Base-by-base conservation (phyloP, 371 early-diverging fungal genomes). In the Haplosporangium sp. region DNA sequence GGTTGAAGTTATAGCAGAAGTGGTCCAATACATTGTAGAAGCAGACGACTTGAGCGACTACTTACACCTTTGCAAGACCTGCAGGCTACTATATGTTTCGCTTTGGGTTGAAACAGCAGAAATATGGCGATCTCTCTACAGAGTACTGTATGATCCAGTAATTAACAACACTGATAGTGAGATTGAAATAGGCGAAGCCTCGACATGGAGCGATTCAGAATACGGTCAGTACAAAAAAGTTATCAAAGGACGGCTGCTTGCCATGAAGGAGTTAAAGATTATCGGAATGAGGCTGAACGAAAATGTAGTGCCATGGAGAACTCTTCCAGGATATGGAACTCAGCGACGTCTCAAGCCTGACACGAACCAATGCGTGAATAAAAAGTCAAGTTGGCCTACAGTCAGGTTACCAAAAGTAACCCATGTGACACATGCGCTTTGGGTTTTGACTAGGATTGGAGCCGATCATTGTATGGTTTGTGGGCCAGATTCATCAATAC, bases 91-190 rank as follows among this genome's bases (percentile, higher is more conserved):
- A 20, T 57, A 66, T n/a, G 59, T 59, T 10, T 58, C 34, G 3
- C n/a, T 66, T 15, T 66, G 67, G 67, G 17, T 17, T 38, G 37
- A 27, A 15, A 40, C 67, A 35, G 45, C 42, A n/a, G 67, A 47
- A 13, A 66, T 66, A 20, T 66, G 67, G 67, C 42, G 56, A 2
- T 3, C n/a, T 17, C 19, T 66, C 34, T 66, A 45, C 58, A 34
- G 3, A 4, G 17, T 19, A 17, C 67, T 66, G 3, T 66, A 66
- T 38, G 67, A 58, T 27, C 45, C 35, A 17, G 63, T 15, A 13
- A 15, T 62, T 45, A 27, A 45, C 45, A 42, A 5, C 37, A 2
- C 13, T 17, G 4, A 38, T 19, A 35, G 6, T 37, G 37, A 3
- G 10, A 8, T 37, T 38, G 17, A 58, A 15, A 50, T 50, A 4